Conservation (phyloP, 108 stramenopile genomes). For the Cyclotella baltica region DNA sequence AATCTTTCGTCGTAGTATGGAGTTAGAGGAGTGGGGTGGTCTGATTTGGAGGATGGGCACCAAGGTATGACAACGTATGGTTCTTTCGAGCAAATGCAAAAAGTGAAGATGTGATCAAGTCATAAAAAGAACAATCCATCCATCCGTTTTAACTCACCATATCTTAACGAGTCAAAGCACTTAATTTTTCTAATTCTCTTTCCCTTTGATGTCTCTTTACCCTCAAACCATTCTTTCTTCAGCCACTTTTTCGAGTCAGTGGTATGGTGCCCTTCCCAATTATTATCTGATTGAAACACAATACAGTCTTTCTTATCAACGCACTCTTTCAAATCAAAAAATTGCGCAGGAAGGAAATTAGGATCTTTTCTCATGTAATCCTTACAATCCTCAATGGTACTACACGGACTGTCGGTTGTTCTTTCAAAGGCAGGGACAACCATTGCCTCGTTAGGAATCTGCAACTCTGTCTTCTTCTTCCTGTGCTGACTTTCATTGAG, state of each 20-base stretch:
- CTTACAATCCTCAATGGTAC: constrained; percentile 49
- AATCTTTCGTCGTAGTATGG: constrained; percentile 93
- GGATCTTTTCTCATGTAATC: constrained; percentile 54
- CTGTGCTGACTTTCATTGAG: not conserved
- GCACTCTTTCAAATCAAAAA: constrained; percentile 71
- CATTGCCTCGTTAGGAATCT: constrained; percentile 57
- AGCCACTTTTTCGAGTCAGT: constrained; percentile 80
- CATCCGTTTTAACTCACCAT: constrained; percentile 32
- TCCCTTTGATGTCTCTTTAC: constrained; percentile 5
- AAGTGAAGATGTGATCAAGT: not conserved
- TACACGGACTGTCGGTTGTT: constrained; percentile 57
- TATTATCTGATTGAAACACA: constrained; percentile 77
- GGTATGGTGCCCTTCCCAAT: constrained; percentile 86
- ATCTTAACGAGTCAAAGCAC: constrained; percentile 84
- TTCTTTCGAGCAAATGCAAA: constrained; percentile 22
- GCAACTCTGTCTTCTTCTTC: not conserved
- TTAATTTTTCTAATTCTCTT: constrained; percentile 54
- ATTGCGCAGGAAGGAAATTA: constrained; percentile 70
- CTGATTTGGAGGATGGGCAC: constrained; percentile 58
- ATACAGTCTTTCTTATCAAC: constrained; percentile 61
- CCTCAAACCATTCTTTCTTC: constrained; percentile 67
- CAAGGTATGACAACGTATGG: constrained; percentile 87
- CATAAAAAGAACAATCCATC: not conserved
- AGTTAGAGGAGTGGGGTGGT: constrained; percentile 42
- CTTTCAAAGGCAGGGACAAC: constrained; percentile 91